Percentiles rank a stretch among this genome's conserved stretches.
These are phyloP conservation scores for Russula earlei DNA, from an alignment of 768 basidiomycete genomes.

Conservation along the genomic window DNA sequence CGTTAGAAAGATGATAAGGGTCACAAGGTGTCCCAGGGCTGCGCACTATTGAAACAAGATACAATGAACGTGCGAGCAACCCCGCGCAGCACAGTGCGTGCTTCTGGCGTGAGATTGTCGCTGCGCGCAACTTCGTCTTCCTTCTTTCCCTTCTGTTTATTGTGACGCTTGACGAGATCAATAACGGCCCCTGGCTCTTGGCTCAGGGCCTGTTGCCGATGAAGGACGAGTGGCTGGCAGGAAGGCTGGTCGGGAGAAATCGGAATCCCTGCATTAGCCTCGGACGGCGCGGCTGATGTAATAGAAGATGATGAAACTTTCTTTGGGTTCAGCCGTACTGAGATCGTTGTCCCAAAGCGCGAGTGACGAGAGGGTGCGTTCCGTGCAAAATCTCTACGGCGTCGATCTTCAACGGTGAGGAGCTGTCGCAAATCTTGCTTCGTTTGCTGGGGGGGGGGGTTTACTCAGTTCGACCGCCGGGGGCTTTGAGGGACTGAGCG, in stretches of 20 bases:
- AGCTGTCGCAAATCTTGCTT: conserved; percentile 60
- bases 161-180: conserved; percentile 44
- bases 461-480: not conserved
- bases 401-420: conserved; percentile 65
- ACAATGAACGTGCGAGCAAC: conserved; percentile 69
- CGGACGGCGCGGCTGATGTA: conserved; percentile 19
- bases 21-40: conserved; percentile 6
- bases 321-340: conserved; percentile 60
- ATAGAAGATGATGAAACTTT: conserved; percentile 28
- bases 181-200: conserved; percentile 58
- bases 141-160: conserved; percentile 52
- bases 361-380: conserved; percentile 74
- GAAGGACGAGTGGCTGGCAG: conserved; percentile 61
- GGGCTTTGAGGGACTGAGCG: no score
- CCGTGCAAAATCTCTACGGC: conserved; percentile 44
- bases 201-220: conserved; percentile 75
- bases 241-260: conserved; percentile 26
- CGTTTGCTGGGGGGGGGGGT: conserved; percentile 43
- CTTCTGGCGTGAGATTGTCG: conserved; percentile 60
- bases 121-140: conserved; percentile 59
- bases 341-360: conserved; percentile 91
- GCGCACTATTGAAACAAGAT: conserved; percentile 83
- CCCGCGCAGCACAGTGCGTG: conserved; percentile 52
- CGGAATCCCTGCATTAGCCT: conserved; percentile 22
- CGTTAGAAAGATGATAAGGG: not conserved